phyloP scores from a whole-genome alignment of 1,284 basidiomycete genomes.

The Lignosus rhinocerotis region DNA sequence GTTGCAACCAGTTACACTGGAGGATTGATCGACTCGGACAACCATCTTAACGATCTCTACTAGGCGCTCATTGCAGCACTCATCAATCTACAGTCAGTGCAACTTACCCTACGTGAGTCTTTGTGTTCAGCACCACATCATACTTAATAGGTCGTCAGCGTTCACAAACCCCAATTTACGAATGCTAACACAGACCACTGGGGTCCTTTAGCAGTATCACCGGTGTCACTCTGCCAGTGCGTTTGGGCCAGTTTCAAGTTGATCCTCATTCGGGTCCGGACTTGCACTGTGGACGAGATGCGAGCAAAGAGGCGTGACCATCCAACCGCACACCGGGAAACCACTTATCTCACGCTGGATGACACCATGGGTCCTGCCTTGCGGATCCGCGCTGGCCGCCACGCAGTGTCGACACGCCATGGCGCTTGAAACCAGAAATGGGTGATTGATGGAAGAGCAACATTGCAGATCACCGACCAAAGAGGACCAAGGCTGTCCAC shows the following conservation, averaged over 20 bases:
- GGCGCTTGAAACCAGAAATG: not conserved
- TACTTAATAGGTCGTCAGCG: not conserved
- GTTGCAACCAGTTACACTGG: not conserved
- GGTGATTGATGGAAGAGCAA: slow-evolving; percentile 18
- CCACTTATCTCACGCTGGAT: too few species aligned
- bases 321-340: not conserved
- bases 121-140: not conserved
- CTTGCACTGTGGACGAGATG: too few species aligned
- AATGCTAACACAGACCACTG: too few species aligned
- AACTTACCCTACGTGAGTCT: not conserved
- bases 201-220: too few species aligned
- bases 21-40: slow-evolving; percentile 9
- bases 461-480: slow-evolving; percentile 23
- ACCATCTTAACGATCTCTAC: not conserved
- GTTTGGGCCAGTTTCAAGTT: too few species aligned
- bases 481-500: slow-evolving; percentile 20
- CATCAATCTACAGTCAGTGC: too few species aligned
- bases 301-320: not conserved
- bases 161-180: not conserved
- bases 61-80: too few species aligned
- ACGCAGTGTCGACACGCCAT: not conserved
- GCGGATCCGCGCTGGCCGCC: slow-evolving; percentile 12
- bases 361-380: slow-evolving; percentile 4
- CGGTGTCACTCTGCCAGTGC: too few species aligned
- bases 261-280: too few species aligned